phyloP scores from a whole-genome alignment of 2,329 filamentous ascomycete species.

The Fusarium sp. region DNA sequence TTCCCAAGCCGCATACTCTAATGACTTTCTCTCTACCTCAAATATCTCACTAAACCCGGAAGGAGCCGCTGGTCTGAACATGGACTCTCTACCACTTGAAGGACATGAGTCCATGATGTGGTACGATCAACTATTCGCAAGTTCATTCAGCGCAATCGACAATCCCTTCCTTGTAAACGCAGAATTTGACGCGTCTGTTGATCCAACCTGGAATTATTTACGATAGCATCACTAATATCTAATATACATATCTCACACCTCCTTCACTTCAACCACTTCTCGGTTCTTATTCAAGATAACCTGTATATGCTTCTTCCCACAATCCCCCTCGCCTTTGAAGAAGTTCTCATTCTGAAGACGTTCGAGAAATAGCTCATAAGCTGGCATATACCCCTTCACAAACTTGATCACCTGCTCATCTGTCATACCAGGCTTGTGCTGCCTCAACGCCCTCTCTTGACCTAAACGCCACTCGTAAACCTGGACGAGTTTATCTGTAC shows the following conservation, averaged over 20 bases:
- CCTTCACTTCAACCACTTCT: slow-evolving; percentile 23
- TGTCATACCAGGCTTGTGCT: slow-evolving; percentile 40
- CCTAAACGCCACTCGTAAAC: slow-evolving; percentile 44
- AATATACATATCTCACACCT: too few species aligned
- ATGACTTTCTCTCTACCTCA: background rate
- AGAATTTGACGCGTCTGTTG: slow-evolving; percentile 50
- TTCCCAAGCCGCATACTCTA: background rate
- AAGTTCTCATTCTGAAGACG: slow-evolving; percentile 35
- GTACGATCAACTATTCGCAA: slow-evolving; percentile 53
- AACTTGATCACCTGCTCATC: slow-evolving; percentile 42
- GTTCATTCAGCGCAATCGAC: slow-evolving; percentile 51
- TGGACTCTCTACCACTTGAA: slow-evolving; percentile 39
- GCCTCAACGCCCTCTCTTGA: slow-evolving; percentile 37
- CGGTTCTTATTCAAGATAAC: slow-evolving; percentile 18
- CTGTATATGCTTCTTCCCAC: slow-evolving; percentile 28
- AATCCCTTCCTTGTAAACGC: slow-evolving; percentile 51
- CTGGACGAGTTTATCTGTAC: slow-evolving; percentile 37
- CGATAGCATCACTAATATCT: slow-evolving; percentile 21
- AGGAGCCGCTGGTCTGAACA: background rate
- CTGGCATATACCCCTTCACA: slow-evolving; percentile 46
- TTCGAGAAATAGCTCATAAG: slow-evolving; percentile 43
- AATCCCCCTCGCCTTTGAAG: background rate
- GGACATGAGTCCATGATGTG: slow-evolving; percentile 53
- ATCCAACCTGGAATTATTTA: slow-evolving; percentile 50
- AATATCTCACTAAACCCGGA: background rate